These are phyloP conservation scores for Dendrothele bispora DNA, from an alignment of 768 basidiomycete genomes.

Conservation along the genomic window DNA sequence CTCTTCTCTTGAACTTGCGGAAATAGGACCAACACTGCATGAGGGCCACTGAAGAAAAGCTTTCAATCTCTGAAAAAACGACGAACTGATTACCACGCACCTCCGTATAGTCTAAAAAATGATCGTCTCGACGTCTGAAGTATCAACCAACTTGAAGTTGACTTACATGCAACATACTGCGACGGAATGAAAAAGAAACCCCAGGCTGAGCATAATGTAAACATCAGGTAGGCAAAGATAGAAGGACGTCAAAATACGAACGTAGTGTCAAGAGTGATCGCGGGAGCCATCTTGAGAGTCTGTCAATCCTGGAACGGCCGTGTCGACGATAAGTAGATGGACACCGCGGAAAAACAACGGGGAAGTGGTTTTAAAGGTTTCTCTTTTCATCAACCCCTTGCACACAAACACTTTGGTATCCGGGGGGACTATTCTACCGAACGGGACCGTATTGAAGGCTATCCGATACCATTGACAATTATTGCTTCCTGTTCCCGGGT, in stretches of 20 bases:
- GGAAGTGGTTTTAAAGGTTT: too few species aligned
- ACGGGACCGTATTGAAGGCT: too few species aligned
- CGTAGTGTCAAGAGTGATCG: background rate
- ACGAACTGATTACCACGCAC: background rate
- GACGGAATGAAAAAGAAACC: slow-evolving; percentile 5
- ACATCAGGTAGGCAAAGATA: background rate
- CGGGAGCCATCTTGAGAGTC: too few species aligned
- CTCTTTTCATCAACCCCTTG: too few species aligned
- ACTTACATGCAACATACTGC: slow-evolving; percentile 5
- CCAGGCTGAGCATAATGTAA: slow-evolving; percentile 1
- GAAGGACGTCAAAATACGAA: background rate
- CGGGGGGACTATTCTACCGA: too few species aligned
- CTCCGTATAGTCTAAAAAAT: slow-evolving; percentile 5
- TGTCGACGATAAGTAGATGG: too few species aligned
- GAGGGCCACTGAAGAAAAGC: slow-evolving; percentile 7
- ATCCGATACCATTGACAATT: too few species aligned
- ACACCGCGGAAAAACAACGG: too few species aligned
- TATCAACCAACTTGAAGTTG: background rate
- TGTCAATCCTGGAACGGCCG: too few species aligned
- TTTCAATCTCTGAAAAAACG: background rate
- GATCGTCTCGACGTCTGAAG: background rate
- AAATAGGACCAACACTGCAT: slow-evolving; percentile 13
- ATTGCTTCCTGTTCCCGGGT: too few species aligned
- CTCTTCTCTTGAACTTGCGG: slow-evolving; percentile 5
- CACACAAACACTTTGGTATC: too few species aligned